These are phyloP conservation scores for Fusarium piperis DNA, from an alignment of 2,329 filamentous ascomycete species.

Conservation along the genomic window DNA sequence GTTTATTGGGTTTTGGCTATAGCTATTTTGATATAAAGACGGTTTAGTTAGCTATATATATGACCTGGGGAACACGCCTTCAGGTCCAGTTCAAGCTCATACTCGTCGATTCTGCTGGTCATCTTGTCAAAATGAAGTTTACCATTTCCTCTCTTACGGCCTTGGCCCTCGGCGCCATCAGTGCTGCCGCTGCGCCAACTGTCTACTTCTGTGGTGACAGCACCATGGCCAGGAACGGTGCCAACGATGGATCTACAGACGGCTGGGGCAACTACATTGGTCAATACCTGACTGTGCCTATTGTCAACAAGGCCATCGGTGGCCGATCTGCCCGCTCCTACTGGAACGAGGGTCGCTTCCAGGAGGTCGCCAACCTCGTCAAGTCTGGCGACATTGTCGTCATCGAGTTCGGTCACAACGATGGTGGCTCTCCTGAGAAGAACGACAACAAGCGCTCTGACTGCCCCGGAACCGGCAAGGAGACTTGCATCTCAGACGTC, in stretches of 20 bases:
- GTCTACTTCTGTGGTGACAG: conserved; percentile 69
- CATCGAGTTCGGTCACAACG: conserved; percentile 79
- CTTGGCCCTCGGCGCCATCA: conserved; percentile 27
- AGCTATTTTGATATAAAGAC: neutral
- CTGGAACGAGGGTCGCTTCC: conserved; percentile 72
- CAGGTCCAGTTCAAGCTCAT: neutral
- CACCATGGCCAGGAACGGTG: conserved; percentile 64
- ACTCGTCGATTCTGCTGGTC: neutral
- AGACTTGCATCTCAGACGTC: conserved; percentile 57
- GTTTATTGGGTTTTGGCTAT: neutral
- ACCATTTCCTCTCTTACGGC: conserved; percentile 22
- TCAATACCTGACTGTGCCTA: conserved; percentile 54
- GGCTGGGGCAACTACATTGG: conserved; percentile 72
- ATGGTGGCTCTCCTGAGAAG: conserved; percentile 64
- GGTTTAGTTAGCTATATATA: conserved; percentile 13
- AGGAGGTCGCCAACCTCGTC: conserved; percentile 62
- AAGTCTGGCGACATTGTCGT: conserved; percentile 71
- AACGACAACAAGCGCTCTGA: conserved; percentile 71
- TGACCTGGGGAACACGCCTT: neutral
- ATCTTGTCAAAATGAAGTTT: conserved; percentile 35
- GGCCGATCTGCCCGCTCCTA: conserved; percentile 74
- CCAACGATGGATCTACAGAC: conserved; percentile 53
- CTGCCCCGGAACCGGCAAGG: conserved; percentile 62
- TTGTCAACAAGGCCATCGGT: conserved; percentile 72
- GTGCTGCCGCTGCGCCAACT: conserved; percentile 43